Evolutionary conservation across 2,329 filamentous ascomycete genomes (phyloP).

Genomic region (Paramyrothecium sp.): DNA sequence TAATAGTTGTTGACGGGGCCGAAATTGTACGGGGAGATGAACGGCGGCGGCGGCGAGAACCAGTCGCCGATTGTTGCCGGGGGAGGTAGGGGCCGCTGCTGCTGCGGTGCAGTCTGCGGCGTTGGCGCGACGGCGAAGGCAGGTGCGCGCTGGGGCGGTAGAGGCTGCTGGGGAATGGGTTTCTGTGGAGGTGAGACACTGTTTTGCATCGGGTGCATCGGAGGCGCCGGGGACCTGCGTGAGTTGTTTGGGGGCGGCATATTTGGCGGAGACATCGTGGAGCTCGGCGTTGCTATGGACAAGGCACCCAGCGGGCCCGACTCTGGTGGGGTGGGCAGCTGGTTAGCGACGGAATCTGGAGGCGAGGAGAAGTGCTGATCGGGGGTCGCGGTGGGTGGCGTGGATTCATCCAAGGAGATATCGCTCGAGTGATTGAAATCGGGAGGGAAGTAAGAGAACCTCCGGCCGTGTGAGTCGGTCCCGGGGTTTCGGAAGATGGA

Average conservation of each 20-base stretch:
- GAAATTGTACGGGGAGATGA: slow-evolving; percentile 53
- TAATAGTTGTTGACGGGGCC: slow-evolving; percentile 37
- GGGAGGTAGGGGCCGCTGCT: slow-evolving; percentile 41
- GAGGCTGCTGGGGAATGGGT: slow-evolving; percentile 28
- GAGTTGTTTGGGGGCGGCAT: slow-evolving; percentile 27
- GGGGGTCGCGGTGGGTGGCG: slow-evolving; percentile 27
- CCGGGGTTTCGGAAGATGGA: slow-evolving; percentile 64
- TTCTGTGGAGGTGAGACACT: slow-evolving; percentile 23
- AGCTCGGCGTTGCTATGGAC: slow-evolving; percentile 26
- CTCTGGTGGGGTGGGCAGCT: slow-evolving; percentile 44
- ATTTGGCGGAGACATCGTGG: slow-evolving; percentile 35
- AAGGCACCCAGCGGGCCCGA: slow-evolving; percentile 30
- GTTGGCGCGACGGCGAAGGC: slow-evolving; percentile 40
- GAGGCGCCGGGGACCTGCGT: slow-evolving; percentile 25
- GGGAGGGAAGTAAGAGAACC: slow-evolving; percentile 65
- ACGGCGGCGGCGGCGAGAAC: slow-evolving; percentile 51
- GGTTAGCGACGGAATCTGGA: slow-evolving; percentile 27
- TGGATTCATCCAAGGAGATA: slow-evolving; percentile 29
- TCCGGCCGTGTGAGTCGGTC: slow-evolving; percentile 51
- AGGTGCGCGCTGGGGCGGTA: slow-evolving; percentile 21
- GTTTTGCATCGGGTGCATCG: slow-evolving; percentile 15
- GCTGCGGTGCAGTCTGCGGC: slow-evolving; percentile 31
- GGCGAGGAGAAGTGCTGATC: slow-evolving; percentile 24
- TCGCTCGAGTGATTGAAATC: slow-evolving; percentile 40
- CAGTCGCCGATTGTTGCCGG: slow-evolving; percentile 45